Percentiles rank a stretch among this genome's conserved stretches.
These are phyloP conservation scores for Coniochaeta sp. DNA, from an alignment of 2,329 filamentous ascomycete species.

Conservation along the genomic window DNA sequence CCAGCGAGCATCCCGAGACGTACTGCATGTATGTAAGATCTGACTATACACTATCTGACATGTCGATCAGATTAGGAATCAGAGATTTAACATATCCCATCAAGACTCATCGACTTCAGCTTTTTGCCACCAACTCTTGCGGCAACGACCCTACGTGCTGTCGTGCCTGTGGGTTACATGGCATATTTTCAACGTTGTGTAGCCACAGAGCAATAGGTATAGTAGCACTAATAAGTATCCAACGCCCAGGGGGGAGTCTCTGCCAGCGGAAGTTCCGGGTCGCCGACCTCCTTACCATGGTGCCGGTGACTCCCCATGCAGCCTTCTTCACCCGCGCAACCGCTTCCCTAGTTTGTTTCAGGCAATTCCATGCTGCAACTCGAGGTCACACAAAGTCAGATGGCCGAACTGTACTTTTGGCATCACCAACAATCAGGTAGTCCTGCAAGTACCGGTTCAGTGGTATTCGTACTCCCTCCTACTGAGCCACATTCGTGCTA, in stretches of 20 bases:
- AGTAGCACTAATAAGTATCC: neutral
- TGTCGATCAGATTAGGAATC: neutral
- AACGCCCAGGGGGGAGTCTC: too few species aligned
- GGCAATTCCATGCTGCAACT: neutral
- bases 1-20: neutral
- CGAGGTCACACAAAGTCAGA: neutral
- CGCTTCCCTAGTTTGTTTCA: neutral
- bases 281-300: neutral
- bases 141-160: neutral
- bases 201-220: neutral
- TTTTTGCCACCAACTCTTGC: too few species aligned
- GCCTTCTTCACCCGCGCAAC: neutral
- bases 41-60: too few species aligned
- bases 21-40: slow-evolving; percentile 1
- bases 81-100: neutral
- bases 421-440: neutral
- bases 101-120: neutral
- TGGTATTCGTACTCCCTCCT: neutral
- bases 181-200: neutral
- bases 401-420: neutral
- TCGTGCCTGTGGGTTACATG: neutral
- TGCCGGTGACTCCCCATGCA: neutral
- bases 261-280: neutral
- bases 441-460: neutral
- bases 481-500: neutral